These are phyloP conservation scores for Calocera cornea DNA, from an alignment of 768 basidiomycete species.

Conservation along the genomic window DNA sequence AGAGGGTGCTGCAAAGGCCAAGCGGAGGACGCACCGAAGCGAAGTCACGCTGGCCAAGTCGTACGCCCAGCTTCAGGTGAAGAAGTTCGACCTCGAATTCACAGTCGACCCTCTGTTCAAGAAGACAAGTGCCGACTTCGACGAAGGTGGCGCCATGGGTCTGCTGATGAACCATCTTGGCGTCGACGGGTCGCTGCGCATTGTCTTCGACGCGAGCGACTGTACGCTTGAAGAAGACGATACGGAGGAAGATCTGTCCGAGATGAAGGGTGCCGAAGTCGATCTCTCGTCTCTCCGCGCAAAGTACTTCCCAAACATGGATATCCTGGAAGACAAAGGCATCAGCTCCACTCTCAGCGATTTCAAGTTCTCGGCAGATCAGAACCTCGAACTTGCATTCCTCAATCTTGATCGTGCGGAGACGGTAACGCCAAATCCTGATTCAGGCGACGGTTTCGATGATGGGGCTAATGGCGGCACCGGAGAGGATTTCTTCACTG, in stretches of 20 bases:
- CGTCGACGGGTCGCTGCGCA: conserved; percentile 66
- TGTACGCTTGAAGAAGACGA: conserved; percentile 64
- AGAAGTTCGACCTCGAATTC: conserved; percentile 92
- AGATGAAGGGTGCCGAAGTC: conserved; percentile 49
- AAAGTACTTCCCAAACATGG: conserved; percentile 61
- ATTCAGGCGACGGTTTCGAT: conserved; percentile 9
- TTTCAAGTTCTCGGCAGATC: conserved; percentile 70
- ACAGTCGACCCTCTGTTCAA: conserved; percentile 92
- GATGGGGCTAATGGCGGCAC: conserved; percentile 8
- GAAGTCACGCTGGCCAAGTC: conserved; percentile 85
- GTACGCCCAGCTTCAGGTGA: conserved; percentile 62
- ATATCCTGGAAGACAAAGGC: conserved; percentile 46
- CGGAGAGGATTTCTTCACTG: conserved; percentile 52
- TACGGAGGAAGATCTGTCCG: conserved; percentile 41
- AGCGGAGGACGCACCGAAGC: conserved; percentile 37
- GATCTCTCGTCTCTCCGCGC: conserved; percentile 26
- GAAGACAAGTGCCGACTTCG: conserved; percentile 97
- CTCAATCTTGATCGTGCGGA: conserved; percentile 40
- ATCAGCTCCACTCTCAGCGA: conserved; percentile 69
- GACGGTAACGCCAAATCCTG: conserved; percentile 10
- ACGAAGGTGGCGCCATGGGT: conserved; percentile 94
- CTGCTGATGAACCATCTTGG: conserved; percentile 94
- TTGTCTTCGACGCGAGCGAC: conserved; percentile 94
- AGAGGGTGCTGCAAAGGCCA: conserved; percentile 33
- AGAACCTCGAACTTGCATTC: conserved; percentile 44